phyloP scores from a whole-genome alignment of 108 stramenopile genomes.

The Pseudonitzschia delicatissima region DNA sequence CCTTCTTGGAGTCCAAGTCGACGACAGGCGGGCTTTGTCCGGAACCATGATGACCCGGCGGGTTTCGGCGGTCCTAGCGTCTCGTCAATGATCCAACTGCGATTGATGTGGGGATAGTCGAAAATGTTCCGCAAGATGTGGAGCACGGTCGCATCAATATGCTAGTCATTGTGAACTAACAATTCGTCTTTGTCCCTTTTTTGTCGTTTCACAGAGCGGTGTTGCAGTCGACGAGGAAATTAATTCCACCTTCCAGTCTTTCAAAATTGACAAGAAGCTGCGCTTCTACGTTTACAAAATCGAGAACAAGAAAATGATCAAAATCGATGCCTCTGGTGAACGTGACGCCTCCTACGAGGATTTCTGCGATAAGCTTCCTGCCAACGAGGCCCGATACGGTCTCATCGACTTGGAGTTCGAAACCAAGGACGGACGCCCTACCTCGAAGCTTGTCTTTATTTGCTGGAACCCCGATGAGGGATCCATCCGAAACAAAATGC shows the following conservation, averaged over 20 bases:
- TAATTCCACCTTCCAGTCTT: slow-evolving; percentile 59
- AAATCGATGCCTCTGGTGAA: slow-evolving; percentile 65
- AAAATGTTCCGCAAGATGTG: no score
- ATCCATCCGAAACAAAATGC: slow-evolving; percentile 86
- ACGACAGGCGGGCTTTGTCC: no score
- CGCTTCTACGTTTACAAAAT: slow-evolving; percentile 85
- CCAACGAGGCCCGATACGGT: slow-evolving; percentile 91
- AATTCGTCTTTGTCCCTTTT: no score
- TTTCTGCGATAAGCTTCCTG: slow-evolving; percentile 75
- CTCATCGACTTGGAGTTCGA: slow-evolving; percentile 89
- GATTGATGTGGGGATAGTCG: no score
- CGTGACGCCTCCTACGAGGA: slow-evolving; percentile 70
- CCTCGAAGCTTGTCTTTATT: slow-evolving; percentile 91
- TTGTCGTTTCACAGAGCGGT: no score
- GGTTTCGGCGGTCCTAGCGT: no score
- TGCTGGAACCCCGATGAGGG: slow-evolving; percentile 94
- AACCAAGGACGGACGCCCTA: slow-evolving; percentile 86
- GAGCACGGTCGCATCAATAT: no score
- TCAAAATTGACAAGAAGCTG: slow-evolving; percentile 67
- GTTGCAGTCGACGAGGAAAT: slow-evolving; percentile 77
- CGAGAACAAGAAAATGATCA: slow-evolving; percentile 80
- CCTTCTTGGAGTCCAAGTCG: no score
- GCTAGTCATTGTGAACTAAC: no score
- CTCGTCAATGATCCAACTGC: no score
- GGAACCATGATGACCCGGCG: no score